Base-by-base conservation (phyloP, 257 asterid species). In the Linderniella brevidens region DNA sequence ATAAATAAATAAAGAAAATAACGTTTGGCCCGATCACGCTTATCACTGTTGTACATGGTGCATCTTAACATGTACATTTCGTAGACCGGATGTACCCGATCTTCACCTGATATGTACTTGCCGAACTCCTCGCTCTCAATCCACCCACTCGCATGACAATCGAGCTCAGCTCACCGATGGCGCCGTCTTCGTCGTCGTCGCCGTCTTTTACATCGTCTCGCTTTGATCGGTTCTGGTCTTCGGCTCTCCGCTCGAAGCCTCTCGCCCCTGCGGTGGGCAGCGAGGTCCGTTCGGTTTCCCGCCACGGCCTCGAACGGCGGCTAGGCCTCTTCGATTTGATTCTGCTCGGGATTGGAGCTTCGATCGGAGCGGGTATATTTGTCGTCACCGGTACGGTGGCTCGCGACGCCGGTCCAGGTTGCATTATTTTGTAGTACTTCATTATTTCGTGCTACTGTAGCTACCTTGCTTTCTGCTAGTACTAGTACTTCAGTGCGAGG, bases 331-430 rank as follows among this genome's bases (percentile, higher is more conserved):
- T 88, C 16, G 95, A 88, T 73, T 94, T 84, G 52, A 58, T 88
- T 48, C 80, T 88, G 11, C 46, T 88, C 0, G 98, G 98, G 37
- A 72, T 88, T 51, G 98, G 98, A 20, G 97, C 95, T 15, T 88
- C 97, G 48, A 88, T 88, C 43, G 97, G 97, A 29, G 95, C 95
- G 52, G 98, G 98, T 4, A 80, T 88, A 36, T 88, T 88, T 47
- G 95, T 88, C 19, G 82, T 88, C 58, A 88, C 98, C 44, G 98
- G 94, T n/a, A 88, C 98, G 10, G 98, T 88, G 8, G 95, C 98
- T 11, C 84, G 63, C 35, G 98, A 84, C 35, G 72, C 92, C 18
- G 98, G 98, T 58, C 98, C 98, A 6, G 98, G 98, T 88, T 19
- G 86, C 59, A 35, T 25, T 3, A 25, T 25, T 25, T 25, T 25